phyloP scores from a whole-genome alignment of 345 rosid species.

The Eucalyptus dawsonii region DNA sequence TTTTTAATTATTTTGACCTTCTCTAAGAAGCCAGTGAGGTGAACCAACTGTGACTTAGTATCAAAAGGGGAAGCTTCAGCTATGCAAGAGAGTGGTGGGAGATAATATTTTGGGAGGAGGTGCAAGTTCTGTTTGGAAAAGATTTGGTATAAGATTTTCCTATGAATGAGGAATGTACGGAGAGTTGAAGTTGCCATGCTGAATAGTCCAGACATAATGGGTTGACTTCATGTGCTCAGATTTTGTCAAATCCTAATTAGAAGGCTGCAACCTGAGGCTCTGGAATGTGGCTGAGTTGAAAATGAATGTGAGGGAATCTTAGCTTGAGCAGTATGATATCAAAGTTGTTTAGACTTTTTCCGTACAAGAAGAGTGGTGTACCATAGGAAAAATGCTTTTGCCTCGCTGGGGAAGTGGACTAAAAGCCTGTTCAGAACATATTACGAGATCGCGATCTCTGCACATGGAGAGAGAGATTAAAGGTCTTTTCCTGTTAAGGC shows the following conservation, averaged over 20 bases:
- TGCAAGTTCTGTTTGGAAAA: not conserved
- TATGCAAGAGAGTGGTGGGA: not conserved
- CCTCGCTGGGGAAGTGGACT: not conserved
- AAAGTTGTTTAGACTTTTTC: not conserved
- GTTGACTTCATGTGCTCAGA: not conserved
- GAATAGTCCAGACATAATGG: not conserved
- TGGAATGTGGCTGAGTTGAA: not conserved
- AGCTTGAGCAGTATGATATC: not conserved
- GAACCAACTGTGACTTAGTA: not conserved
- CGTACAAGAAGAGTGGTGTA: not conserved
- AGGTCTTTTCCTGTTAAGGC: not conserved
- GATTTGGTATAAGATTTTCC: not conserved
- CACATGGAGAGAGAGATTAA: not conserved
- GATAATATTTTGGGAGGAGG: not conserved
- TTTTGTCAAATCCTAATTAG: not conserved
- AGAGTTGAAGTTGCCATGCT: not conserved
- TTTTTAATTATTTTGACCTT: not conserved
- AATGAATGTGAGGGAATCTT: not conserved
- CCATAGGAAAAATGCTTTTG: not conserved
- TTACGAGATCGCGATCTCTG: not conserved
- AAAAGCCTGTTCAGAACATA: not conserved
- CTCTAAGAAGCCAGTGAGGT: not conserved
- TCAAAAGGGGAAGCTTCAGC: not conserved
- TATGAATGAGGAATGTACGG: not conserved
- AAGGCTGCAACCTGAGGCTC: not conserved